These are phyloP conservation scores for Suaeda aralocaspica DNA, from an alignment of 148 eudicot species.

Conservation along the genomic window DNA sequence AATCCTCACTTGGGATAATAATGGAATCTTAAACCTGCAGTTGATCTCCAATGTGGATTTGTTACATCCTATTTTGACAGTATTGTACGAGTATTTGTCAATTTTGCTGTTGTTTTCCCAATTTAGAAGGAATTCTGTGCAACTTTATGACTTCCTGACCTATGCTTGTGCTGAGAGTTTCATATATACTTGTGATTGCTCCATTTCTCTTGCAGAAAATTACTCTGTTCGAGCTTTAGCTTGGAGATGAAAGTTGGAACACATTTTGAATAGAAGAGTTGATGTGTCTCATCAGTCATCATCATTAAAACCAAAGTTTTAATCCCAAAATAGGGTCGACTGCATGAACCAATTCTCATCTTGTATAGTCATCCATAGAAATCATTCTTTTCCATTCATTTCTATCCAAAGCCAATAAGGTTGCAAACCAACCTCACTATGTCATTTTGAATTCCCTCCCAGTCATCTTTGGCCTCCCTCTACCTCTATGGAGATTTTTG, in stretches of 20 bases:
- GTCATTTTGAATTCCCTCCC: too few species aligned
- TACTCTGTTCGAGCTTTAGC: background rate
- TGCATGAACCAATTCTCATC: too few species aligned
- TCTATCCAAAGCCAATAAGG: too few species aligned
- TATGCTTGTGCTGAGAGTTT: background rate
- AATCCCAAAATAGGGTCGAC: too few species aligned
- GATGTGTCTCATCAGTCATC: background rate
- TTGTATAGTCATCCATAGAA: too few species aligned
- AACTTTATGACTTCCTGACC: background rate
- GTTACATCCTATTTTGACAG: background rate
- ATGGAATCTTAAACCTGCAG: background rate
- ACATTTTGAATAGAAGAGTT: background rate
- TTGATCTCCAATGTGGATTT: too few species aligned
- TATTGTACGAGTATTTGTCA: too few species aligned
- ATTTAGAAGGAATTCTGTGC: background rate
- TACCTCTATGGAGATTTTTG: too few species aligned
- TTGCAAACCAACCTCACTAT: too few species aligned
- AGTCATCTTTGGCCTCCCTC: too few species aligned
- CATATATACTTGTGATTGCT: background rate
- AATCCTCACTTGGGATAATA: background rate
- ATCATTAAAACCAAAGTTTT: too few species aligned
- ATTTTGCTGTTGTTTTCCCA: background rate
- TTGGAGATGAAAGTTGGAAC: background rate
- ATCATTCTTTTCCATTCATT: too few species aligned
- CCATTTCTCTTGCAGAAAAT: background rate